A percentile compares a stretch with the other conserved stretches of the same genome.
Conservation (phyloP, 768 basidiomycete genomes). For the Pisolithus marmoratus region DNA sequence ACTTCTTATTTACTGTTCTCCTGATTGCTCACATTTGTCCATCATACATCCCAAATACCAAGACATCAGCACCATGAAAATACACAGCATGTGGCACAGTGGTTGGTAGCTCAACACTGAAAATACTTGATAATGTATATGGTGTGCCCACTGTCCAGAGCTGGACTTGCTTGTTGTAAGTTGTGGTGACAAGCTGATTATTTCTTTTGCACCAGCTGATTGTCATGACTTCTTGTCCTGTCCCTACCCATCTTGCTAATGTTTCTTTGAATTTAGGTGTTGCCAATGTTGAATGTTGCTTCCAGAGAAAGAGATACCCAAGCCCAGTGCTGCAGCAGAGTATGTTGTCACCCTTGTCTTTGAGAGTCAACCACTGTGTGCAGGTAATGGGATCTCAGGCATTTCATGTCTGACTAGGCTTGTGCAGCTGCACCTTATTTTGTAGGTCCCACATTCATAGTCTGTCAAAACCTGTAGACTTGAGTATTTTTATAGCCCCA, state of each 20-base stretch:
- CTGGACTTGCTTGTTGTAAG: neutral
- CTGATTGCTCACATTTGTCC: neutral
- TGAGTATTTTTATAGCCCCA: neutral
- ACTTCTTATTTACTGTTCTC: neutral
- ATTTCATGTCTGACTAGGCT: neutral
- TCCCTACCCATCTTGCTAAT: neutral
- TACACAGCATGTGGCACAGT: neutral
- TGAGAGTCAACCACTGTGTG: neutral
- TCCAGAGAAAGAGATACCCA: conserved; percentile 3
- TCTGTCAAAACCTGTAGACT: conserved; percentile 1
- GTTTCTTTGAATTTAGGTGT: conserved; percentile 2
- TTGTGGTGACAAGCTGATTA: neutral
- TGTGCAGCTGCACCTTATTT: neutral
- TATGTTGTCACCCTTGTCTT: neutral
- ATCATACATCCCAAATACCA: conserved; percentile 3
- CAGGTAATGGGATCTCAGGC: conserved; percentile 5
- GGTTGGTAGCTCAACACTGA: neutral
- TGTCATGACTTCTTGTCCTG: conserved; percentile 6
- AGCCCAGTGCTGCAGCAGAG: conserved; percentile 6
- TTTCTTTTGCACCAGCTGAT: neutral
- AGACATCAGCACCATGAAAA: neutral
- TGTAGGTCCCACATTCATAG: conserved; percentile 6
- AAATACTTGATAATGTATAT: neutral
- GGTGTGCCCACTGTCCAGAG: neutral
- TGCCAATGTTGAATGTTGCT: neutral